Evolutionary conservation across 1,139 yeast species (phyloP).

Genomic region (Entelexis sorbosivorans): DNA sequence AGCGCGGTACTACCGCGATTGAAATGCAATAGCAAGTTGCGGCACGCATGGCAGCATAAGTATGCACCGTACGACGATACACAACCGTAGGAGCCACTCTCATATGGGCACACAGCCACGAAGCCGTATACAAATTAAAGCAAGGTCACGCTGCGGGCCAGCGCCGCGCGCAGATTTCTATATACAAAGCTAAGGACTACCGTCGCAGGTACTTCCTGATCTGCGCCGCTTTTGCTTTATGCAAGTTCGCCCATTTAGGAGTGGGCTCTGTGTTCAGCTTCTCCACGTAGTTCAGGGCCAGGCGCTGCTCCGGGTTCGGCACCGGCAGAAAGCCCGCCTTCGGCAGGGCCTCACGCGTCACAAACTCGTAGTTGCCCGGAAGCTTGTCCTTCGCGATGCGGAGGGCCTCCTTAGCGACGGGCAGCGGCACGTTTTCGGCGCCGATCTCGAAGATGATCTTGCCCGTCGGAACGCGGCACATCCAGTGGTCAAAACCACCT

Average conservation of each 20-base stretch:
- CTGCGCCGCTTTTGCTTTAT: slow-evolving; percentile 31
- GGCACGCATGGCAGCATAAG: too few species aligned
- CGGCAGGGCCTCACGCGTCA: slow-evolving; percentile 52
- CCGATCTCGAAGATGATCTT: slow-evolving; percentile 82
- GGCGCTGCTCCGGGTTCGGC: slow-evolving; percentile 36
- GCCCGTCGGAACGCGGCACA: slow-evolving; percentile 91
- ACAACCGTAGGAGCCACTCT: too few species aligned
- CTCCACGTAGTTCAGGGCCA: slow-evolving; percentile 44
- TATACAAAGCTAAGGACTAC: slow-evolving; percentile 12
- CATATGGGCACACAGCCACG: too few species aligned
- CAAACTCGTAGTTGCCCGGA: slow-evolving; percentile 86
- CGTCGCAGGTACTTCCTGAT: slow-evolving; percentile 30
- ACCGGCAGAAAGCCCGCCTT: slow-evolving; percentile 55
- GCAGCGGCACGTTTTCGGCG: slow-evolving; percentile 67
- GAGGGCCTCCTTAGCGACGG: slow-evolving; percentile 81
- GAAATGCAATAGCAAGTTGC: too few species aligned
- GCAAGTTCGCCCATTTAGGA: slow-evolving; percentile 38
- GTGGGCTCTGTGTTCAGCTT: slow-evolving; percentile 52
- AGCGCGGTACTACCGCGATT: too few species aligned
- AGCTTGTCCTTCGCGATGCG: slow-evolving; percentile 85
- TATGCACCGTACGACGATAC: too few species aligned
- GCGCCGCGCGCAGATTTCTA: not conserved
- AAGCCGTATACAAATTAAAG: too few species aligned
- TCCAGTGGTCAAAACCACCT: slow-evolving; percentile 97
- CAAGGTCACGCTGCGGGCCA: too few species aligned